Percentiles rank a stretch among this genome's conserved stretches.
Conservation (phyloP, 2,329 filamentous ascomycete species). For the Monosporascus ibericus region DNA sequence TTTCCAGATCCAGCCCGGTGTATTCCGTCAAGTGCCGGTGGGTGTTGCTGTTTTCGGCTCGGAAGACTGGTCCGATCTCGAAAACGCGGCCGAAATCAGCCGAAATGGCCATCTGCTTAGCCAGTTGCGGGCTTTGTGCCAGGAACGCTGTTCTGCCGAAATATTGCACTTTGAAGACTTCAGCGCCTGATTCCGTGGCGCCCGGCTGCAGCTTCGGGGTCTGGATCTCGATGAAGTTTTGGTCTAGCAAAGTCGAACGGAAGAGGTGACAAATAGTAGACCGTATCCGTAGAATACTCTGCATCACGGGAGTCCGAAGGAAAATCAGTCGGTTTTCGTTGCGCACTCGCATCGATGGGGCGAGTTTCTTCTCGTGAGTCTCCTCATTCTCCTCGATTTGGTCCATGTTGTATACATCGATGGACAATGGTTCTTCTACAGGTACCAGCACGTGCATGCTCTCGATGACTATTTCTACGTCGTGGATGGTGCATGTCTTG, state of each 20-base stretch:
- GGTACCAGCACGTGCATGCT: slow-evolving; percentile 46
- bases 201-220: slow-evolving; percentile 87
- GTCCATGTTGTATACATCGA: slow-evolving; percentile 44
- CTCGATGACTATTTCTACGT: slow-evolving; percentile 67
- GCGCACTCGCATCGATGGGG: slow-evolving; percentile 61
- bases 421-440: slow-evolving; percentile 38
- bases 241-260: slow-evolving; percentile 65
- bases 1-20: slow-evolving; percentile 87
- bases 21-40: slow-evolving; percentile 93
- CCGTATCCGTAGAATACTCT: slow-evolving; percentile 83
- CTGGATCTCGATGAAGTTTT: slow-evolving; percentile 87
- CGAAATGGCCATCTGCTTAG: slow-evolving; percentile 89
- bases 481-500: slow-evolving; percentile 67
- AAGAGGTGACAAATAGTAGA: slow-evolving; percentile 76
- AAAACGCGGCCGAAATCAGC: slow-evolving; percentile 87
- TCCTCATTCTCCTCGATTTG: slow-evolving; percentile 29
- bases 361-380: slow-evolving; percentile 44
- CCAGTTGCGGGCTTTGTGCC: slow-evolving; percentile 84
- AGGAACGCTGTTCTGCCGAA: slow-evolving; percentile 83
- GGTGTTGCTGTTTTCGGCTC: slow-evolving; percentile 92
- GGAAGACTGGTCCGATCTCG: slow-evolving; percentile 85
- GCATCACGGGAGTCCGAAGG: slow-evolving; percentile 77
- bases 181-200: slow-evolving; percentile 85
- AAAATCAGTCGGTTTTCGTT: slow-evolving; percentile 76
- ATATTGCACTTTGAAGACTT: slow-evolving; percentile 88